Percentiles rank a stretch among this genome's conserved stretches.
phyloP scores from a whole-genome alignment of 1,284 basidiomycete species.

The Leccinum pachyderme region DNA sequence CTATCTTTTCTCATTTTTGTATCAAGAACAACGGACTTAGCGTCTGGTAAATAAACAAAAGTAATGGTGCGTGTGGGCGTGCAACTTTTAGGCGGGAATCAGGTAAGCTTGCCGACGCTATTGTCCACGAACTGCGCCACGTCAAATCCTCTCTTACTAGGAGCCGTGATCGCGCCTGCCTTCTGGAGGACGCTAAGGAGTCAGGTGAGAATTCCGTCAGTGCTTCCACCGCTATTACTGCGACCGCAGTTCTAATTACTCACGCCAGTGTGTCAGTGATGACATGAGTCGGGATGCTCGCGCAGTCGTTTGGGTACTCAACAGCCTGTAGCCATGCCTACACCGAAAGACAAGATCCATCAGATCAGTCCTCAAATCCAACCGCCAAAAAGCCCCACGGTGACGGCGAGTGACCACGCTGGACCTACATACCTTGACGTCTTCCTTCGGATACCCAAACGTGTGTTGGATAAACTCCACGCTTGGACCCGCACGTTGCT shows the following conservation, averaged over 20 bases:
- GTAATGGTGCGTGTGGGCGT: not conserved
- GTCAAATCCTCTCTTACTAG: constrained; percentile 15
- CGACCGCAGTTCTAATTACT: constrained; percentile 21
- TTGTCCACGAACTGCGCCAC: constrained; percentile 19
- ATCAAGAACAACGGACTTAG: constrained; percentile 2
- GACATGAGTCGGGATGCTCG: constrained; percentile 59
- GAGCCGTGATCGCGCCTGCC: constrained; percentile 23
- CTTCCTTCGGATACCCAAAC: constrained; percentile 80
- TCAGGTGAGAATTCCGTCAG: constrained; percentile 2
- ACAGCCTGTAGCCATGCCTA: constrained; percentile 83
- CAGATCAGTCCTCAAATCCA: not conserved
- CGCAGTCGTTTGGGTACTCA: constrained; percentile 67
- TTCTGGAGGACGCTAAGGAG: constrained; percentile 24
- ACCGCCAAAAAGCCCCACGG: not conserved
- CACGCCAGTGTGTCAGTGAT: constrained; percentile 71
- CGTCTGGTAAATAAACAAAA: not conserved
- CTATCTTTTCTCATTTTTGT: constrained; percentile 3
- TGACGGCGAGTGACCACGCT: not conserved
- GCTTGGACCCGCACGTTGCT: constrained; percentile 58
- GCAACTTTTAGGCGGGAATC: constrained; percentile 3
- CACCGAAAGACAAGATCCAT: not conserved
- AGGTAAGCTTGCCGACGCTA: constrained; percentile 17
- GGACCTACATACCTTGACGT: constrained; percentile 60
- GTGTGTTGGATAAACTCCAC: constrained; percentile 74
- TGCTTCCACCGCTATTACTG: not conserved